Evolutionary conservation across 225 moss, liverwort and hornwort species (phyloP).

Genomic region (Thuidium tamariscinum): DNA sequence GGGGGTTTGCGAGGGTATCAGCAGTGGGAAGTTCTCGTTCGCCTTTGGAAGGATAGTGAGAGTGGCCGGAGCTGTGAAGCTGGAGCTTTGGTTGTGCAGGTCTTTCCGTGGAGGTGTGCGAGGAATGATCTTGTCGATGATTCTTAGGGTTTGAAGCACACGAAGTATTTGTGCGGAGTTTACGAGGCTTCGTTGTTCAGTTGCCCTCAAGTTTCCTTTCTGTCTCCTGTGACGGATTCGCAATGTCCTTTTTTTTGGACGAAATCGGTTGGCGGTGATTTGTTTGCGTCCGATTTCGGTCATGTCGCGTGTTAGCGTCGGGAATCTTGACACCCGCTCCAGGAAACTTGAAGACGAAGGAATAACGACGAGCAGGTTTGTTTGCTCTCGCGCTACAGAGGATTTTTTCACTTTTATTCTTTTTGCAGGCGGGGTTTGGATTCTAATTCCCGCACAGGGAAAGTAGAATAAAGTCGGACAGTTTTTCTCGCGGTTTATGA

Average conservation of each 20-base stretch:
- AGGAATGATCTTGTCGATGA: not conserved
- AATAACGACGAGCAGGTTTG: constrained; percentile 48
- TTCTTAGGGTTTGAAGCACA: constrained; percentile 13
- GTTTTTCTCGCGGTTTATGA: not conserved
- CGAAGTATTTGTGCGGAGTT: not conserved
- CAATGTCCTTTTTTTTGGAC: not conserved
- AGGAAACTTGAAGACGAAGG: constrained; percentile 65
- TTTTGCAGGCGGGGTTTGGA: not conserved
- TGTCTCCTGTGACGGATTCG: not conserved
- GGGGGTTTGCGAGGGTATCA: not conserved
- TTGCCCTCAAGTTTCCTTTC: not conserved
- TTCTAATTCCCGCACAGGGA: not conserved
- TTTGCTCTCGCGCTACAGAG: not conserved
- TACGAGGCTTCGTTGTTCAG: not conserved
- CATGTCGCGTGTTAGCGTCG: constrained; percentile 62
- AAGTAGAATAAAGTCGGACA: not conserved
- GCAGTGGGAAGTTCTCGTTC: not conserved
- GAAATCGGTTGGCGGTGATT: not conserved
- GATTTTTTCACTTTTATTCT: not conserved
- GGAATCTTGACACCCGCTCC: constrained; percentile 37
- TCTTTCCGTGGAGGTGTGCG: not conserved
- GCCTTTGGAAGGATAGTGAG: constrained; percentile 4
- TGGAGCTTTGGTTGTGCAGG: not conserved
- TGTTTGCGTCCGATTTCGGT: constrained; percentile 6
- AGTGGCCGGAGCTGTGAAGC: not conserved